A percentile compares a stretch with the other conserved stretches of the same genome.
These are phyloP conservation scores for Hermanozyma aechmeae DNA, from an alignment of 805 yeast genomes.

Conservation along the genomic window DNA sequence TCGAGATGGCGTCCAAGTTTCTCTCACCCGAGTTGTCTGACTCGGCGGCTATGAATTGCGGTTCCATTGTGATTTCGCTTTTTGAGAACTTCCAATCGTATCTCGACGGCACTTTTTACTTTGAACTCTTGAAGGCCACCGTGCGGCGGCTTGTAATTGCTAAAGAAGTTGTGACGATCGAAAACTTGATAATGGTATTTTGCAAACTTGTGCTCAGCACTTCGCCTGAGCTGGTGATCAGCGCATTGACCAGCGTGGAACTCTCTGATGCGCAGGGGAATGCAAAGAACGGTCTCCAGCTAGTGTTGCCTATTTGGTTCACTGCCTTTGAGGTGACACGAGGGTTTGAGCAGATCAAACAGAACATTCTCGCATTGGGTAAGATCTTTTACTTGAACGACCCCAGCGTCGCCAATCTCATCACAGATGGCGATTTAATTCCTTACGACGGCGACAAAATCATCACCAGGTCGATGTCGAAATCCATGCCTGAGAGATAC, in stretches of 20 bases:
- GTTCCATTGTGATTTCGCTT: slow-evolving; percentile 51
- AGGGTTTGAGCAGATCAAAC: slow-evolving; percentile 66
- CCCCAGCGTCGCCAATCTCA: slow-evolving; percentile 36
- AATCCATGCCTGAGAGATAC: slow-evolving; percentile 49
- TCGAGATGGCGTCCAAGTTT: slow-evolving; percentile 58
- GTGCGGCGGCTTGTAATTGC: slow-evolving; percentile 58
- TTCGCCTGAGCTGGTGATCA: slow-evolving; percentile 48
- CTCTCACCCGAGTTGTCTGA: slow-evolving; percentile 67
- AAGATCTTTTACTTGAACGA: slow-evolving; percentile 56
- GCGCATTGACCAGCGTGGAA: slow-evolving; percentile 40
- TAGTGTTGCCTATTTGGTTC: slow-evolving; percentile 74
- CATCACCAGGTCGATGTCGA: slow-evolving; percentile 79
- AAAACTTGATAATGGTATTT: slow-evolving; percentile 67
- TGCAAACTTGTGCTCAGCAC: slow-evolving; percentile 60
- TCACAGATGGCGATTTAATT: slow-evolving; percentile 71
- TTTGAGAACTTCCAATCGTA: slow-evolving; percentile 40
- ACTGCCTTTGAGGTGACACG: slow-evolving; percentile 70
- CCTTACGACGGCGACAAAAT: slow-evolving; percentile 58
- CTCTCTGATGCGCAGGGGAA: slow-evolving; percentile 13
- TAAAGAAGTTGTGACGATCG: slow-evolving; percentile 62
- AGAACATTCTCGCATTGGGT: slow-evolving; percentile 61
- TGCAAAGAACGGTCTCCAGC: slow-evolving; percentile 36
- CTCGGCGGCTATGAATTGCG: slow-evolving; percentile 74
- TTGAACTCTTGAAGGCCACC: slow-evolving; percentile 64
- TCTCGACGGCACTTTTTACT: slow-evolving; percentile 31